Base-by-base conservation (phyloP, 2,329 filamentous ascomycete species). In the Colletotrichum siamense region DNA sequence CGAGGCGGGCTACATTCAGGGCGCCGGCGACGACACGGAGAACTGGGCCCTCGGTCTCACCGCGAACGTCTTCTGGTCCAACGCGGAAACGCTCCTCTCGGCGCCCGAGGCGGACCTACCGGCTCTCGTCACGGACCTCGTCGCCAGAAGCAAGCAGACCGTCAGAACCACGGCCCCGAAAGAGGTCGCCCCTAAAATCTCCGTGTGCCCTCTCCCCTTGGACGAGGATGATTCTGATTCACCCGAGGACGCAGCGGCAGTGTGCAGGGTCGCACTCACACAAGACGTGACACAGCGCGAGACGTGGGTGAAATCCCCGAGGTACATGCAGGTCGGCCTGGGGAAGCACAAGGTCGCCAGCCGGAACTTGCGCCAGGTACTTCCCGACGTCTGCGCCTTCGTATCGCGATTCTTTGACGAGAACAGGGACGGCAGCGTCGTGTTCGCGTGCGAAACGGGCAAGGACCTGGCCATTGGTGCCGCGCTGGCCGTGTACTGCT, bases 1-100 rank as follows among this genome's bases (percentile, higher is more conserved):
- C 32, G 92, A 94, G 77, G 78, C 69, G 9, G 77, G 77, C 34
- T 99, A 99, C 82, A 94, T 99, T 75, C 97, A 99, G 85, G 97
- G 97, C 67, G 96, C 96, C 1, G 97, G 94, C 3, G 97, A 99
- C 84, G 97, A 99, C 83, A 95, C 94, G 15, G 97, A 99, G 87
- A 95, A 95, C 79, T 99, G 97, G 97, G 94, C 96, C 2, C 87
- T 91, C 69, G 95, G 95, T 0, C 89, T 99, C 18, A 97, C 95
- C 1, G 92, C 96, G 0, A 83, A 87, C 0, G 78, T 96, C 0
- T 99, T 98, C 85, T 99, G 97, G 97, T 84, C 84, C 3, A 88
- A 98, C 79, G 87, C 86, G 57, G 86, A 91, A 0, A 52, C 82
- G 8, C 86, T 99, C 13, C 86, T 98, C 24, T 83, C 83, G 0